These are phyloP conservation scores for Pichia sp. DNA, from an alignment of 1,139 yeast genomes.

Conservation along the genomic window DNA sequence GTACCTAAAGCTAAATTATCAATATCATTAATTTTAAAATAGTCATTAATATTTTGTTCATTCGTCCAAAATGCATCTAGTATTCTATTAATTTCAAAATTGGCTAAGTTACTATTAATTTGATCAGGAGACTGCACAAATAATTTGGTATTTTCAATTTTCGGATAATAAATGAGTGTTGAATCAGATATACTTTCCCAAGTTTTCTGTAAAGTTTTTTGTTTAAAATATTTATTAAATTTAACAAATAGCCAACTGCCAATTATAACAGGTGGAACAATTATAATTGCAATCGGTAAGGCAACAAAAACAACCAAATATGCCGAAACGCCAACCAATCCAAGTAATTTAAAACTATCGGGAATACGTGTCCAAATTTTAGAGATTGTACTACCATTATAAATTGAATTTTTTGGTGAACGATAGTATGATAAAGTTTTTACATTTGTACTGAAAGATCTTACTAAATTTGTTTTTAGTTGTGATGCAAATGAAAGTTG, in stretches of 20 bases:
- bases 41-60: conserved; percentile 28
- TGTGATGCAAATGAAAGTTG: conserved; percentile 1
- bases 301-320: conserved; percentile 32
- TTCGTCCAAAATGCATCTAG: conserved; percentile 31
- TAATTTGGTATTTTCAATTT: conserved; percentile 2
- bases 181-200: conserved; percentile 23
- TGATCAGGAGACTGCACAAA: conserved; percentile 23
- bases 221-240: conserved; percentile 17
- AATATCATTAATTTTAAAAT: conserved; percentile 20
- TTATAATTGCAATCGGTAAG: conserved; percentile 31
- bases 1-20: conserved; percentile 28
- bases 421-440: conserved; percentile 8
- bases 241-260: conserved; percentile 28
- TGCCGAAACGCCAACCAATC: conserved; percentile 26
- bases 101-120: conserved; percentile 24
- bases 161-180: conserved; percentile 21
- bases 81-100: conserved; percentile 28
- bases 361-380: conserved; percentile 25
- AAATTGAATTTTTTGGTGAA: conserved; percentile 22
- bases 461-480: conserved; percentile 1
- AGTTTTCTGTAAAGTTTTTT: conserved; percentile 17
- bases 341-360: conserved; percentile 27
- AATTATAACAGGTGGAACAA: conserved; percentile 32
- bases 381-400: conserved; percentile 12
- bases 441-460: conserved; percentile 7